Percentiles rank a stretch among this genome's conserved stretches.
phyloP scores from a whole-genome alignment of 192 early-diverging fungal genomes.

The Dissophora globulifera region DNA sequence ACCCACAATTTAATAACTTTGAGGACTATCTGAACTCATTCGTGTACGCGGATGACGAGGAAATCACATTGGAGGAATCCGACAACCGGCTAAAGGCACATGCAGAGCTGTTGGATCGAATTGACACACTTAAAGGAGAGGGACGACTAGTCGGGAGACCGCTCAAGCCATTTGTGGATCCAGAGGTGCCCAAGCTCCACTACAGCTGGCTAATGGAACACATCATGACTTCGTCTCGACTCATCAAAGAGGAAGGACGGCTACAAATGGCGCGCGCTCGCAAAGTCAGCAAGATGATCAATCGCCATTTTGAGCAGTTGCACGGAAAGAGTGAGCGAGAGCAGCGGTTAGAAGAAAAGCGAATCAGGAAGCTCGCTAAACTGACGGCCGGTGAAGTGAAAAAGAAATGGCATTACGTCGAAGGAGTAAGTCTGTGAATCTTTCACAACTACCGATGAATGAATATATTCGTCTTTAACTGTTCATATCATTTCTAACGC shows the following conservation, averaged over 20 bases:
- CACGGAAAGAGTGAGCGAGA: conserved; percentile 62
- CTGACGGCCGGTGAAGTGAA: conserved; percentile 72
- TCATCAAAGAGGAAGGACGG: conserved; percentile 54
- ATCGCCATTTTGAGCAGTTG: conserved; percentile 64
- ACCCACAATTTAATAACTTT: conserved; percentile 34
- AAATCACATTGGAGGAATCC: conserved; percentile 60
- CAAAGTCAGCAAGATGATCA: conserved; percentile 63
- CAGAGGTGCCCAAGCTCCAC: conserved; percentile 49
- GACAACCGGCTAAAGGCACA: conserved; percentile 52
- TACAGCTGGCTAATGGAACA: conserved; percentile 60
- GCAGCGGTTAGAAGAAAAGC: conserved; percentile 55
- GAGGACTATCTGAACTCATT: conserved; percentile 64
- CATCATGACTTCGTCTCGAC: conserved; percentile 44
- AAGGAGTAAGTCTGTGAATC: conserved; percentile 57
- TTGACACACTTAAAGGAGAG: conserved; percentile 51
- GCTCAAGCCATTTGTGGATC: conserved; percentile 50
- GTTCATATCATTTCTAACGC: too few species aligned
- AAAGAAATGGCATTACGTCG: conserved; percentile 77
- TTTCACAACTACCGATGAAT: neutral
- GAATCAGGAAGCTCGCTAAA: conserved; percentile 68
- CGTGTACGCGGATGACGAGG: conserved; percentile 71
- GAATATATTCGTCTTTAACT: too few species aligned
- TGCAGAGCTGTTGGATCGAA: conserved; percentile 53
- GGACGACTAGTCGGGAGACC: conserved; percentile 60
- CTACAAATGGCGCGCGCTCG: conserved; percentile 55